These are phyloP conservation scores for Omphalea diandra DNA, from an alignment of 441 rosid genomes.

Conservation along the genomic window DNA sequence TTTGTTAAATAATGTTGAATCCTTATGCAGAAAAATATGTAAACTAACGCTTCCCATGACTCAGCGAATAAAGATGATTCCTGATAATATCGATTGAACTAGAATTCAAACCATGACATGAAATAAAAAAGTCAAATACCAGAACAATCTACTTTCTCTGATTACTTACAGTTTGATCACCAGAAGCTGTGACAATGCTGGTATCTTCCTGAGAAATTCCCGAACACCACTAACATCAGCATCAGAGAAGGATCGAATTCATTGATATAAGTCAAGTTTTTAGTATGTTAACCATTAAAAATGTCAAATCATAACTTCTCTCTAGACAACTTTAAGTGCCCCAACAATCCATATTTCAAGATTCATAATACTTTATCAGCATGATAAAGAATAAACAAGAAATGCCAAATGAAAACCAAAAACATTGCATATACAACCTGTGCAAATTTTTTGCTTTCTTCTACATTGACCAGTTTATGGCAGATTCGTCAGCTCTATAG, in stretches of 20 bases:
- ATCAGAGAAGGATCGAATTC: neutral
- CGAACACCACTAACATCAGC: slow-evolving; percentile 1
- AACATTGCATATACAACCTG: no score
- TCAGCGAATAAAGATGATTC: neutral
- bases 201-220: slow-evolving; percentile 55
- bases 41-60: no score
- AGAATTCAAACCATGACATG: neutral
- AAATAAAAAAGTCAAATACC: neutral
- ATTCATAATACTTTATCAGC: no score
- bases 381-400: no score
- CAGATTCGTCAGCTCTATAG: neutral
- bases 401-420: no score
- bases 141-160: neutral
- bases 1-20: no score
- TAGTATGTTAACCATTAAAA: neutral
- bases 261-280: neutral
- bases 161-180: slow-evolving; percentile 93
- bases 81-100: neutral
- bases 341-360: no score
- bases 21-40: no score
- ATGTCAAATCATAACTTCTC: no score
- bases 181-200: slow-evolving; percentile 80
- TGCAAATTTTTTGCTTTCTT: no score
- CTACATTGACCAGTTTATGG: neutral
- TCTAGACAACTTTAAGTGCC: no score